These are phyloP conservation scores for Fusarium sulawesiense DNA, from an alignment of 2,329 filamentous ascomycete species.

Conservation along the genomic window DNA sequence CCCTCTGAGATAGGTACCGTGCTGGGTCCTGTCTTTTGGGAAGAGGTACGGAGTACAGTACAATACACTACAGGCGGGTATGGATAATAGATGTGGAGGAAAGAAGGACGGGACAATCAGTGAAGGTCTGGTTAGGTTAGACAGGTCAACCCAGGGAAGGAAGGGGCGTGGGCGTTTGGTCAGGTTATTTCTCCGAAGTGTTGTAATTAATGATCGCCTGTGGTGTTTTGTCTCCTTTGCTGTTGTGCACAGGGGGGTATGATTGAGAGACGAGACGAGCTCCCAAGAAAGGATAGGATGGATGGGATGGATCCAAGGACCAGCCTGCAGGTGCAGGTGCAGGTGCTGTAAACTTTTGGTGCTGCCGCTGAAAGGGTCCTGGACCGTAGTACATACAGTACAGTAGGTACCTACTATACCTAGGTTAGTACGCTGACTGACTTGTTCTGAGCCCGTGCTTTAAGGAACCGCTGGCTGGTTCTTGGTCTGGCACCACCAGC, in stretches of 20 bases:
- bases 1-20: slow-evolving; percentile 17
- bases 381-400: not conserved
- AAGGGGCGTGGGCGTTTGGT: slow-evolving; percentile 27
- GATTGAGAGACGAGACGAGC: not conserved
- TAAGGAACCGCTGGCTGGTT: not conserved
- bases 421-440: not conserved
- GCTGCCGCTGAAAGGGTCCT: not conserved
- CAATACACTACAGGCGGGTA: not conserved
- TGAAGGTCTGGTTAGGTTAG: slow-evolving; percentile 3
- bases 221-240: slow-evolving; percentile 25
- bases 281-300: not conserved
- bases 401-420: not conserved
- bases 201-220: slow-evolving; percentile 38
- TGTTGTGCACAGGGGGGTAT: slow-evolving; percentile 25
- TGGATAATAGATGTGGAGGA: not conserved
- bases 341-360: not conserved
- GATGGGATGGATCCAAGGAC: not conserved
- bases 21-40: slow-evolving; percentile 21
- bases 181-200: slow-evolving; percentile 42
- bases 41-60: not conserved
- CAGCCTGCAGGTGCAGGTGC: not conserved
- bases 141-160: slow-evolving; percentile 17
- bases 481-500: slow-evolving; percentile 16
- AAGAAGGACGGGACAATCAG: slow-evolving; percentile 22
- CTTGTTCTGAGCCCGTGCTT: slow-evolving; percentile 11